These are phyloP conservation scores for Thozetella sp. DNA, from an alignment of 495 filamentous ascomycete species.

Conservation along the genomic window DNA sequence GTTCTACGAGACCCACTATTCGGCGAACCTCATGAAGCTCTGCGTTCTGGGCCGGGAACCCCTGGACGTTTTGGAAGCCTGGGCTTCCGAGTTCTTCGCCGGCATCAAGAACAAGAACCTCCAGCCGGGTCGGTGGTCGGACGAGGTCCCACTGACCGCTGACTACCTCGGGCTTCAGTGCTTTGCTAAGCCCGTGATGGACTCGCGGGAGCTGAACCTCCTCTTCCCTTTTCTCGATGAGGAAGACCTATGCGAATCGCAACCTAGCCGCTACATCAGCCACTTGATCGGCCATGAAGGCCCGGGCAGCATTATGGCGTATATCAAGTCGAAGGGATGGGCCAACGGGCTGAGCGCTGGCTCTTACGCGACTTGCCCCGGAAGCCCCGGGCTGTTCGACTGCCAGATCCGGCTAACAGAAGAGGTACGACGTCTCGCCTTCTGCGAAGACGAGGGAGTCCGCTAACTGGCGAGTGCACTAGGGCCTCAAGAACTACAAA, in stretches of 20 bases:
- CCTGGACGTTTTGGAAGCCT: conserved; percentile 85
- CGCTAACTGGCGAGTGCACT: conserved; percentile 10
- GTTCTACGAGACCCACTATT: conserved; percentile 90
- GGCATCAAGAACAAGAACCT: conserved; percentile 85
- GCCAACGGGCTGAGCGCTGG: conserved; percentile 86
- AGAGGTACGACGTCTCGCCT: conserved; percentile 51
- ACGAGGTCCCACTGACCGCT: conserved; percentile 66
- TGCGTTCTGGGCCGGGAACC: conserved; percentile 86
- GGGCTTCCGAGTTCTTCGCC: conserved; percentile 87
- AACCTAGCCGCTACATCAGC: conserved; percentile 87
- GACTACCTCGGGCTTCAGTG: conserved; percentile 76
- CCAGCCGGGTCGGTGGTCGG: conserved; percentile 78
- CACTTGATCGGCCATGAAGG: conserved; percentile 97
- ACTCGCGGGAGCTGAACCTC: conserved; percentile 80
- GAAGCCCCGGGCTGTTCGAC: conserved; percentile 77
- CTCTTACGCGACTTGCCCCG: conserved; percentile 74
- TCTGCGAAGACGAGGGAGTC: not conserved
- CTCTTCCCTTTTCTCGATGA: conserved; percentile 91
- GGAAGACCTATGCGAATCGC: conserved; percentile 77
- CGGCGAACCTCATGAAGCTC: conserved; percentile 94
- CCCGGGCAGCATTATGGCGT: conserved; percentile 92
- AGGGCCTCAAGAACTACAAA: conserved; percentile 73
- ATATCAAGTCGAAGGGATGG: conserved; percentile 96
- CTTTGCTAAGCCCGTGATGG: conserved; percentile 97
- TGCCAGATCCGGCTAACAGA: conserved; percentile 82